Percentiles rank a stretch among this genome's conserved stretches.
phyloP scores from a whole-genome alignment of 2,329 filamentous ascomycete species.

The Mycosphaerelloides madeirae region DNA sequence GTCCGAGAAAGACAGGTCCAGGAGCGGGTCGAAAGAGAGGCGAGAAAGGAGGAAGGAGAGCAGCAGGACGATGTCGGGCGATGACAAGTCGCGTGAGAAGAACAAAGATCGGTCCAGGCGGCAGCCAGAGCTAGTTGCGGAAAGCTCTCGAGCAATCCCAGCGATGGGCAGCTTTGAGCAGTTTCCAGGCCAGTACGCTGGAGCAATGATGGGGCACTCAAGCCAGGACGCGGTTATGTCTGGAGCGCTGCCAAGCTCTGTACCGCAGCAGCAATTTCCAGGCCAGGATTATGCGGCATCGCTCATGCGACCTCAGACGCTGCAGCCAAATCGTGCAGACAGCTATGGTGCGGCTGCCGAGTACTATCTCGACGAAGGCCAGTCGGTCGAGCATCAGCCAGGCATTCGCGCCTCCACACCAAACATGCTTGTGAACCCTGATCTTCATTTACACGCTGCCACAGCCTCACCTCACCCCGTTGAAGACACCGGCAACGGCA shows the following conservation, averaged over 20 bases:
- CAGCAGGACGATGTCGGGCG: conserved; percentile 11
- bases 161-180: conserved; percentile 29
- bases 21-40: conserved; percentile 21
- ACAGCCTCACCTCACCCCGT: conserved; percentile 49
- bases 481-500: conserved; percentile 55
- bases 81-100: conserved; percentile 18
- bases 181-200: conserved; percentile 29
- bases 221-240: conserved; percentile 23
- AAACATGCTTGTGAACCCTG: conserved; percentile 52
- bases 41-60: conserved; percentile 17
- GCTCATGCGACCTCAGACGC: conserved; percentile 39
- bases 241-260: conserved; percentile 26
- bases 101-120: conserved; percentile 13
- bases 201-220: conserved; percentile 13
- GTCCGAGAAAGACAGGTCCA: conserved; percentile 29
- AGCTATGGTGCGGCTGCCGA: conserved; percentile 53
- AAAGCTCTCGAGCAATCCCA: conserved; percentile 23
- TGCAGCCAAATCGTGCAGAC: conserved; percentile 32
- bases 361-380: conserved; percentile 59
- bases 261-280: conserved; percentile 48
- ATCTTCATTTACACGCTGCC: conserved; percentile 55
- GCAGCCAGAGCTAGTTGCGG: conserved; percentile 14
- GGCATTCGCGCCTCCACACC: conserved; percentile 52
- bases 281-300: conserved; percentile 48
- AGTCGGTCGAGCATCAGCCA: conserved; percentile 56